Percentiles rank a stretch among this genome's conserved stretches.
Conservation (phyloP, 1,139 yeast species). For the Sugiyamaella paludigena region DNA sequence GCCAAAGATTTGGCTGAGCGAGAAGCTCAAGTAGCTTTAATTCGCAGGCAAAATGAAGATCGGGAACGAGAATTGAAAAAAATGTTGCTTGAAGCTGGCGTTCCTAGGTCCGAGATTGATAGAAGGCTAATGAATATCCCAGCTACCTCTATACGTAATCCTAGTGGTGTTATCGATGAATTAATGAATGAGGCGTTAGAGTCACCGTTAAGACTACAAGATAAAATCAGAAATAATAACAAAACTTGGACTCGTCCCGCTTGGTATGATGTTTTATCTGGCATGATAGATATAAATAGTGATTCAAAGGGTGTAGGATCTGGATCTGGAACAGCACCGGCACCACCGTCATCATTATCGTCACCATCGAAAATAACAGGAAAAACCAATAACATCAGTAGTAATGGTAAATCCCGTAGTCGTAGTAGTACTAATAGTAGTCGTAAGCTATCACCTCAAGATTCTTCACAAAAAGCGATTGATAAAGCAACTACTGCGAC, state of each 20-base stretch:
- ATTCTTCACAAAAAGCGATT: too few relatives aligned
- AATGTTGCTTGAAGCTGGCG: constrained; percentile 47
- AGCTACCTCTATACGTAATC: constrained; percentile 29
- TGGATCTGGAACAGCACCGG: too few relatives aligned
- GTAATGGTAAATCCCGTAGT: background rate
- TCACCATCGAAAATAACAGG: too few relatives aligned
- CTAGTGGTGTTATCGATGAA: constrained; percentile 30
- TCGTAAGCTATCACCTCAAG: too few relatives aligned
- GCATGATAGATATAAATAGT: background rate
- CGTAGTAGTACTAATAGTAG: background rate
- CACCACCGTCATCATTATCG: too few relatives aligned
- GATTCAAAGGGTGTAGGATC: too few relatives aligned
- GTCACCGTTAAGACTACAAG: constrained; percentile 2
- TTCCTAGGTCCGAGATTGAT: constrained; percentile 48
- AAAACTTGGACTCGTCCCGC: too few relatives aligned
- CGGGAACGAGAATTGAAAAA: constrained; percentile 47
- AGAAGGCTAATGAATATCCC: constrained; percentile 35
- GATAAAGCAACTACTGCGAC: too few relatives aligned
- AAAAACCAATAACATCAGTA: background rate
- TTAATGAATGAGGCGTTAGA: constrained; percentile 37
- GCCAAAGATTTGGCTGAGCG: constrained; percentile 50
- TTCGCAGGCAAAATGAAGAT: constrained; percentile 44
- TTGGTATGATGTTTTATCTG: constrained; percentile 2
- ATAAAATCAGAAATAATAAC: too few relatives aligned
- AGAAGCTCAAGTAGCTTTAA: constrained; percentile 47